Conservation (phyloP, 2,329 filamentous ascomycete genomes). For the Fusarium graminum region DNA sequence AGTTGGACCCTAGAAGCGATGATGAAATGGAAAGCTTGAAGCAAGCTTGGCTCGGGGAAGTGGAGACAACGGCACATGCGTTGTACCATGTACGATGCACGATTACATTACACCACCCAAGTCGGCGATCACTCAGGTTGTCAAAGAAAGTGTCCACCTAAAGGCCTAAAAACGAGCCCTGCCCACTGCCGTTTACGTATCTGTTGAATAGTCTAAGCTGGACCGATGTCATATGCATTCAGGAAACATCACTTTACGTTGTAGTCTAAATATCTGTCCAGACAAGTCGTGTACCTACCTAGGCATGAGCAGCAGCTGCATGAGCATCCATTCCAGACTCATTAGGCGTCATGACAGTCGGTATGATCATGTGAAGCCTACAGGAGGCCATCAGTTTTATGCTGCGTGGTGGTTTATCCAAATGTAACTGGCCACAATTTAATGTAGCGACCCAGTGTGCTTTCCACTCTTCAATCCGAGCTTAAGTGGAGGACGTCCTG, state of each 20-base stretch:
- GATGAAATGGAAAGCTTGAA: conserved; percentile 45
- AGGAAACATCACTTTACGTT: no score
- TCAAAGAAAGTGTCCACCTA: conserved; percentile 1
- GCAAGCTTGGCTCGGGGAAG: conserved; percentile 40
- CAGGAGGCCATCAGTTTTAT: neutral
- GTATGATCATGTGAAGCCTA: conserved; percentile 21
- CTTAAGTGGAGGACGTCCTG: neutral
- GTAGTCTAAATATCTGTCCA: neutral
- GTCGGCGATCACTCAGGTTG: conserved; percentile 10
- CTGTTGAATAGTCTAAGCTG: no score
- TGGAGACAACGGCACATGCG: conserved; percentile 32
- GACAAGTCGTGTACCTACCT: neutral
- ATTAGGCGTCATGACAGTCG: neutral
- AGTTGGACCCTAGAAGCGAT: conserved; percentile 35
- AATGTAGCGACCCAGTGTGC: neutral
- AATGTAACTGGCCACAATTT: conserved; percentile 14
- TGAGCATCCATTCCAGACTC: neutral
- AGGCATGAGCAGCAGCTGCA: neutral
- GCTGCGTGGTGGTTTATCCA: conserved; percentile 13
- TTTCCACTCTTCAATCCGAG: neutral
- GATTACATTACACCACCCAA: conserved; percentile 7
- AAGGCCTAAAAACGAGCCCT: no score
- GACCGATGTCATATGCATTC: no score
- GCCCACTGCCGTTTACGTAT: no score
- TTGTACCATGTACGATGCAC: neutral